These are phyloP conservation scores for Apiospora sp. DNA, from an alignment of 2,329 filamentous ascomycete genomes.

Conservation along the genomic window DNA sequence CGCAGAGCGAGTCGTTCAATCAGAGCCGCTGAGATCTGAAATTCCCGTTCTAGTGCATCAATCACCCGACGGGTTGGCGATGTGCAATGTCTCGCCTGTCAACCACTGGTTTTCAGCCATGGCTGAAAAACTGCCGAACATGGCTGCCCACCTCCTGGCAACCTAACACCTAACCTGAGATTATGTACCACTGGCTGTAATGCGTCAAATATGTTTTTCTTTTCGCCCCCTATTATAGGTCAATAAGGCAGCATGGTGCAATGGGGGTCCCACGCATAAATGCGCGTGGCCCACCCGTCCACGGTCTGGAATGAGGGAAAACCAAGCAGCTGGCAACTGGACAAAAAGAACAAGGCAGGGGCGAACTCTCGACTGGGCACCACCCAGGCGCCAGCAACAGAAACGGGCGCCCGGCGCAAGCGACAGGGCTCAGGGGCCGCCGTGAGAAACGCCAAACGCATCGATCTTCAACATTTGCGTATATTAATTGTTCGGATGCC, in stretches of 20 bases:
- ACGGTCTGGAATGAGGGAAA: constrained; percentile 1
- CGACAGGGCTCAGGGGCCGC: constrained; percentile 1
- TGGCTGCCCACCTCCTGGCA: not conserved
- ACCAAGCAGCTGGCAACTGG: constrained; percentile 14
- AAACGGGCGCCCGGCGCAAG: constrained; percentile 11
- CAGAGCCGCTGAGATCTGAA: constrained; percentile 18
- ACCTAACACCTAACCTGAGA: not conserved
- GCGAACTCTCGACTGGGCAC: not conserved
- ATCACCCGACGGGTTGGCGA: constrained; percentile 5
- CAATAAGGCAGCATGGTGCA: not conserved
- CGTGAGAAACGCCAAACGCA: not conserved
- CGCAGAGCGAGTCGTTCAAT: constrained; percentile 16
- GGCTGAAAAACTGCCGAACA: constrained; percentile 15
- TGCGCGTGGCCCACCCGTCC: constrained; percentile 5
- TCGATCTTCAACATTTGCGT: constrained; percentile 12
- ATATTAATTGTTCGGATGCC: constrained; percentile 21
- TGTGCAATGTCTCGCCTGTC: constrained; percentile 7
- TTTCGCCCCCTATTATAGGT: constrained; percentile 13
- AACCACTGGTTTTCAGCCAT: constrained; percentile 20
- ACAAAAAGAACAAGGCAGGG: constrained; percentile 15
- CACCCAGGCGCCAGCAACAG: not conserved
- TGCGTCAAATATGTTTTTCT: not conserved
- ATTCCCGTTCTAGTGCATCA: constrained; percentile 16
- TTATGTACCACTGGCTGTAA: not conserved
- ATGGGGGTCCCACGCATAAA: constrained; percentile 11